Percentiles rank a stretch among this genome's conserved stretches.
Evolutionary conservation across 352 stramenopile species (phyloP).

Genomic region (Phytophthora fragariae): DNA sequence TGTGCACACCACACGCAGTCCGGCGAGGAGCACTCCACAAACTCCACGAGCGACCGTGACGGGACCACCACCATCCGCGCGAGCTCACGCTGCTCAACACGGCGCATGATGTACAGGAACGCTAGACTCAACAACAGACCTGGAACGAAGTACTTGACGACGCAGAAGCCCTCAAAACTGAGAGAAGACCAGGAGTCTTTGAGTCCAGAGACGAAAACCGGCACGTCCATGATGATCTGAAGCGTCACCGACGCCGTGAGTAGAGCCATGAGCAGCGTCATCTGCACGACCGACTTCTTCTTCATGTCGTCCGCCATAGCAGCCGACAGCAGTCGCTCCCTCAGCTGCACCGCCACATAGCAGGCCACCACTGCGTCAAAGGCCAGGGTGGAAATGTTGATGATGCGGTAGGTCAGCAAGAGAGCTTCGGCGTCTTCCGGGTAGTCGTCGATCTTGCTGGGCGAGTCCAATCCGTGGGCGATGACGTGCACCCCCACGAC

Average conservation of each 20-base stretch:
- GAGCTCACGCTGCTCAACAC: constrained; percentile 69
- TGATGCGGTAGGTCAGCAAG: constrained; percentile 43
- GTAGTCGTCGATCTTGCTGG: constrained; percentile 35
- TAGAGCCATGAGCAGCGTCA: constrained; percentile 62
- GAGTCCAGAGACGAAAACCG: constrained; percentile 41
- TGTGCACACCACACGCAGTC: constrained; percentile 79
- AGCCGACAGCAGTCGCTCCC: constrained; percentile 55
- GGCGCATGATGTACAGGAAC: constrained; percentile 83
- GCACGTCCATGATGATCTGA: constrained; percentile 64
- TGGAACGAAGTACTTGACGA: constrained; percentile 67
- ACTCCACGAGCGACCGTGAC: constrained; percentile 65
- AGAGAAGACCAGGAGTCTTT: constrained; percentile 39
- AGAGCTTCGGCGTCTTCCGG: constrained; percentile 29
- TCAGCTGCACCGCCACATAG: constrained; percentile 55
- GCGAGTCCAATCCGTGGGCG: constrained; percentile 24
- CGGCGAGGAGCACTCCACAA: constrained; percentile 73
- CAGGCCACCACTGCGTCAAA: constrained; percentile 57
- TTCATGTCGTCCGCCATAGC: constrained; percentile 84
- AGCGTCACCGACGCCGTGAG: constrained; percentile 55
- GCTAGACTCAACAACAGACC: constrained; percentile 57
- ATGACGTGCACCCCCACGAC: constrained; percentile 49
- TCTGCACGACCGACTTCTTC: constrained; percentile 74
- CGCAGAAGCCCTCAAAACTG: constrained; percentile 45
- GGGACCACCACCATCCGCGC: constrained; percentile 60
- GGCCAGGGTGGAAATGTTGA: constrained; percentile 56